Evolutionary conservation across 2,329 filamentous ascomycete genomes (phyloP).

Genomic region (Aspergillus sp.): DNA sequence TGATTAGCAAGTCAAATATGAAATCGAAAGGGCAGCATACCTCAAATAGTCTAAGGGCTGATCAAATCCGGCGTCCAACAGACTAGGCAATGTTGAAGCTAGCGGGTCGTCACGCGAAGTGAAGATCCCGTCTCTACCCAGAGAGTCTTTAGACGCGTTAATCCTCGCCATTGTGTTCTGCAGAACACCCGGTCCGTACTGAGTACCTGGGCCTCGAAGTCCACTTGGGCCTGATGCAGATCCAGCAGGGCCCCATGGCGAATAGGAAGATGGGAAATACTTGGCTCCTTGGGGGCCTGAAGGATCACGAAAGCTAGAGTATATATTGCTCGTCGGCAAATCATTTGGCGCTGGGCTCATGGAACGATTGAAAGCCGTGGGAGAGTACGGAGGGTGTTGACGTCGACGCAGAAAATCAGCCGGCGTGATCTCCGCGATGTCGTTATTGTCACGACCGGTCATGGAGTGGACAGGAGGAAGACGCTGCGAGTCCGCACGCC

Average conservation of each 20-base stretch:
- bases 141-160: slow-evolving; percentile 6
- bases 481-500: too few relatives aligned
- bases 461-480: too few relatives aligned
- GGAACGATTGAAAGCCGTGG: too few relatives aligned
- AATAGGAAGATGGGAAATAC: background rate
- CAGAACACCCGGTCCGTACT: slow-evolving; percentile 9
- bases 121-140: too few relatives aligned
- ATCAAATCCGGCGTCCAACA: background rate
- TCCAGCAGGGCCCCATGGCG: background rate
- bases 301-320: too few relatives aligned
- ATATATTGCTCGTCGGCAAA: too few relatives aligned
- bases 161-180: slow-evolving; percentile 13
- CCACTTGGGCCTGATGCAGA: slow-evolving; percentile 2
- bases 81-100: background rate
- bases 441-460: slow-evolving; percentile 24
- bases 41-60: slow-evolving; percentile 4
- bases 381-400: too few relatives aligned
- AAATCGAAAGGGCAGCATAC: slow-evolving; percentile 3
- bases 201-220: slow-evolving; percentile 2
- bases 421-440: slow-evolving; percentile 23
- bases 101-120: background rate
- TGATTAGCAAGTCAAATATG: slow-evolving; percentile 1
- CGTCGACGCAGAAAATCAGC: slow-evolving; percentile 9
- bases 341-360: too few relatives aligned
- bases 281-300: too few relatives aligned